phyloP scores from a whole-genome alignment of 1,284 basidiomycete genomes.

The Ustilago trichophora region DNA sequence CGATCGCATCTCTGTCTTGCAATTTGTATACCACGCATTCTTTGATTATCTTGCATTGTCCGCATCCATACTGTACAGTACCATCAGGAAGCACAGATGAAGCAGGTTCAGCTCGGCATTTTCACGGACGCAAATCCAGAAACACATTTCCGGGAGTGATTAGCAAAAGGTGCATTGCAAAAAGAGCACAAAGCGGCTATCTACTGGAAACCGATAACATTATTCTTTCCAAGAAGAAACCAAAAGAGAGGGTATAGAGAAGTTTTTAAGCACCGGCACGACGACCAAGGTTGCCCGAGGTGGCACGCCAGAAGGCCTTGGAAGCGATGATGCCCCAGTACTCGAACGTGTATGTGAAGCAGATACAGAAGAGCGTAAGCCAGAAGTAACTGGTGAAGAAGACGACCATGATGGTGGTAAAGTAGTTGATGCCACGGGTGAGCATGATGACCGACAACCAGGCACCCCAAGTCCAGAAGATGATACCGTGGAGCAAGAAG shows the following conservation, averaged over 20 bases:
- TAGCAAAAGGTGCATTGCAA: slow-evolving; percentile 8
- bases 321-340: slow-evolving; percentile 55
- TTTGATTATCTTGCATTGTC: not conserved
- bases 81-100: too few relatives aligned
- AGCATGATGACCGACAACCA: slow-evolving; percentile 51
- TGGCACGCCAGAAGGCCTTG: slow-evolving; percentile 53
- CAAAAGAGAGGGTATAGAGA: slow-evolving; percentile 22
- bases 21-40: slow-evolving; percentile 7
- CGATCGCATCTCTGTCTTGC: not conserved
- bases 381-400: slow-evolving; percentile 49
- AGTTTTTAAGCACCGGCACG: slow-evolving; percentile 18
- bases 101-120: too few relatives aligned
- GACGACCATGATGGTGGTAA: slow-evolving; percentile 48
- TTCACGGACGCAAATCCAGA: too few relatives aligned
- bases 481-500: slow-evolving; percentile 57
- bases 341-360: slow-evolving; percentile 58
- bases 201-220: too few relatives aligned
- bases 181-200: not conserved
- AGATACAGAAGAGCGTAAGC: slow-evolving; percentile 49
- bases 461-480: slow-evolving; percentile 59
- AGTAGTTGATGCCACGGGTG: slow-evolving; percentile 41
- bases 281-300: slow-evolving; percentile 49
- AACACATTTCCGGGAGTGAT: too few relatives aligned
- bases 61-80: too few relatives aligned
- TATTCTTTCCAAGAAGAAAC: too few relatives aligned